phyloP scores from a whole-genome alignment of 1,284 basidiomycete species.

The Cutaneotrichosporon spelunceum region DNA sequence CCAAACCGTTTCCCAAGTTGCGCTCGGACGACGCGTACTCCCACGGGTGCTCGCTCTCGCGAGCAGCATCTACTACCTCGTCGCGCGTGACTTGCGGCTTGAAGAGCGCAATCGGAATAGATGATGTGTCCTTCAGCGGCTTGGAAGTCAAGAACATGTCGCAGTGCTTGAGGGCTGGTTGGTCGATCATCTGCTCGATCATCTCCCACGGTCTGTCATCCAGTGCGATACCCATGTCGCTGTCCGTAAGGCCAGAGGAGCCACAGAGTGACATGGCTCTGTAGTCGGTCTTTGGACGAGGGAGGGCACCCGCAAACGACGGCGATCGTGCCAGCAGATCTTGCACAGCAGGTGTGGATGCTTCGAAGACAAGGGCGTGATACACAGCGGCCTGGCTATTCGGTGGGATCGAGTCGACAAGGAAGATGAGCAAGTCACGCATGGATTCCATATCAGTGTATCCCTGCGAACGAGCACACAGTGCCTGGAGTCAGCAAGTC shows the following conservation, averaged over 20 bases:
- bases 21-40: constrained; percentile 38
- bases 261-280: constrained; percentile 34
- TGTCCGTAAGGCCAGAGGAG: constrained; percentile 19
- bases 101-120: constrained; percentile 42
- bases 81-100: constrained; percentile 41
- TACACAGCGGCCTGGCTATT: constrained; percentile 12
- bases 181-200: constrained; percentile 39
- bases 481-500: constrained; percentile 16
- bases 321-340: constrained; percentile 22
- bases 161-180: constrained; percentile 22
- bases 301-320: constrained; percentile 29
- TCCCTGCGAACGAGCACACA: constrained; percentile 17
- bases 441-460: constrained; percentile 19
- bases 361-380: constrained; percentile 35
- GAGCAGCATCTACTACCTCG: constrained; percentile 24
- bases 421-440: constrained; percentile 35
- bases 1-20: constrained; percentile 41
- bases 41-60: constrained; percentile 21
- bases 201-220: constrained; percentile 50
- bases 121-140: constrained; percentile 37
- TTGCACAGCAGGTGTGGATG: constrained; percentile 26
- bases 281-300: constrained; percentile 26
- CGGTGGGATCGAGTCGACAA: constrained; percentile 21
- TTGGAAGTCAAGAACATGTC: constrained; percentile 35
- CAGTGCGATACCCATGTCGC: constrained; percentile 25